A percentile compares a stretch with the other conserved stretches of the same genome.
These are phyloP conservation scores for Xylaria sp. DNA, from an alignment of 2,329 filamentous ascomycete species.

Conservation along the genomic window DNA sequence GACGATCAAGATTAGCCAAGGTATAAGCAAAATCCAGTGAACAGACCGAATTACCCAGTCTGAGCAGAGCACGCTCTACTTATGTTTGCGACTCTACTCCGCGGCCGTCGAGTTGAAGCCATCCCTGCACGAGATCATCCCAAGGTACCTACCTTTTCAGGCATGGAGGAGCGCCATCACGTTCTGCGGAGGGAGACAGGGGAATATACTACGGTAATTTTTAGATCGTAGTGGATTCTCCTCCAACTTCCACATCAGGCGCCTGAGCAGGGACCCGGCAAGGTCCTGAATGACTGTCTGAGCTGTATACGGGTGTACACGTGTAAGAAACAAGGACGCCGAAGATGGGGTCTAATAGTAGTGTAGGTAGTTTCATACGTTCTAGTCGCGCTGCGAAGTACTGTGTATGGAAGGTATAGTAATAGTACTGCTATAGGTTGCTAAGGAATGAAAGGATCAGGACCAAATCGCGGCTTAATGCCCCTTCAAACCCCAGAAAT, in stretches of 20 bases:
- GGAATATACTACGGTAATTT: not conserved
- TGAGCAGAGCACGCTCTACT: not conserved
- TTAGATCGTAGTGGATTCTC: slow-evolving; percentile 10
- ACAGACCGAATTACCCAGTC: slow-evolving; percentile 4
- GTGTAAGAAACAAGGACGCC: not conserved
- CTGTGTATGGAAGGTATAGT: not conserved
- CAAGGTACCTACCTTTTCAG: slow-evolving; percentile 28
- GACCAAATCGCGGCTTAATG: not conserved
- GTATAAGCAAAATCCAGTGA: not conserved
- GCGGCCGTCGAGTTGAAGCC: slow-evolving; percentile 3
- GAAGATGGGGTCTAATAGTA: not conserved
- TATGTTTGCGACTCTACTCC: slow-evolving; percentile 5
- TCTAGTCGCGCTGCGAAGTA: not conserved
- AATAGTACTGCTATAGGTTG: not conserved
- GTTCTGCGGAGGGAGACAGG: slow-evolving; percentile 4
- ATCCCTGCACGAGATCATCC: not conserved
- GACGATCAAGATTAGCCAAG: slow-evolving; percentile 14
- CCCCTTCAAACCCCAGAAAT: slow-evolving; percentile 2
- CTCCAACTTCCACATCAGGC: slow-evolving; percentile 11
- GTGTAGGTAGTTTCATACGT: not conserved
- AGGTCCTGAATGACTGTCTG: not conserved
- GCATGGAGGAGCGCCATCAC: slow-evolving; percentile 10
- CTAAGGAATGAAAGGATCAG: not conserved
- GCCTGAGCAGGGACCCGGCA: not conserved
- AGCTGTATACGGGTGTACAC: too few species aligned